Conservation (phyloP, 2,329 filamentous ascomycete species). For the Meredithiella fracta region DNA sequence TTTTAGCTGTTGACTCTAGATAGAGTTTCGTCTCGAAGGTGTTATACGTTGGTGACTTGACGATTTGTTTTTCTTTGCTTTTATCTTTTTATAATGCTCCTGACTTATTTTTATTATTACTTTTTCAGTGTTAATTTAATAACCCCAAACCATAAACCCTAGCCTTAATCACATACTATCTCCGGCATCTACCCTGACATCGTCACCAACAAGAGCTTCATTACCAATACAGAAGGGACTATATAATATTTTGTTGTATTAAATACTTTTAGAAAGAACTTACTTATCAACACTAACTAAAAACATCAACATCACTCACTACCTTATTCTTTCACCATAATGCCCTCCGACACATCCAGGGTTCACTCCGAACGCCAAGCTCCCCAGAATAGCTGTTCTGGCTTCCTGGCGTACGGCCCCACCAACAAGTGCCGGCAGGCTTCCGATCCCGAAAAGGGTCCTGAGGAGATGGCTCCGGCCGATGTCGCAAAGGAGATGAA, state of each 20-base stretch:
- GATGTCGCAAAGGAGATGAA: background rate
- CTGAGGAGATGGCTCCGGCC: background rate
- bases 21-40: no score
- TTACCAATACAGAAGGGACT: background rate
- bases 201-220: background rate
- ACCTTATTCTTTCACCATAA: background rate
- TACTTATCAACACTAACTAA: no score
- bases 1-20: background rate
- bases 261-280: no score
- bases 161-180: background rate
- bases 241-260: no score
- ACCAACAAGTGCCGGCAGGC: background rate
- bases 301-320: background rate
- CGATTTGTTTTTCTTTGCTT: background rate
- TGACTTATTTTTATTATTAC: background rate
- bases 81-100: background rate
- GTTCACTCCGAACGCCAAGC: background rate
- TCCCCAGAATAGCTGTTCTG: background rate
- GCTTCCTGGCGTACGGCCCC: background rate
- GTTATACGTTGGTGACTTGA: background rate
- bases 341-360: background rate
- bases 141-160: background rate
- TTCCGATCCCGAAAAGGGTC: background rate
- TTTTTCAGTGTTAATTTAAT: background rate
- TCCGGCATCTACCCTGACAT: background rate